Conservation (phyloP, 257 asterid species). For the Paraleonurus japonicus region DNA sequence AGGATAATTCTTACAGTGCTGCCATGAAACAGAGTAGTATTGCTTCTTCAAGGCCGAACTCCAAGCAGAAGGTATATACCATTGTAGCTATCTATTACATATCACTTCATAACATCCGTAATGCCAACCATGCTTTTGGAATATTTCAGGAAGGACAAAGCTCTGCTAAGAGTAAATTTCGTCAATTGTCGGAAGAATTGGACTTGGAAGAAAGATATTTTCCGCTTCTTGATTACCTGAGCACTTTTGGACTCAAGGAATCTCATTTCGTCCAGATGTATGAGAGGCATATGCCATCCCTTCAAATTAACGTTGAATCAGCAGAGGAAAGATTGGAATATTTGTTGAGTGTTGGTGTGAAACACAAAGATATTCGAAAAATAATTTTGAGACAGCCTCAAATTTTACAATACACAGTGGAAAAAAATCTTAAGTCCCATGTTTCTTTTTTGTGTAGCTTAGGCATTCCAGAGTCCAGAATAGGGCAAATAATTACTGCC, state of each 20-base stretch:
- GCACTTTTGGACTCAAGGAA: constrained; percentile 79
- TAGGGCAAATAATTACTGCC: constrained; percentile 80
- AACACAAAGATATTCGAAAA: constrained; percentile 72
- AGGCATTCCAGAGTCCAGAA: constrained; percentile 84
- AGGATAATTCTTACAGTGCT: constrained; percentile 19
- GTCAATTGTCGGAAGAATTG: constrained; percentile 62
- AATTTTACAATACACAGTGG: constrained; percentile 79
- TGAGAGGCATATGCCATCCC: constrained; percentile 94
- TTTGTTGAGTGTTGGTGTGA: constrained; percentile 79
- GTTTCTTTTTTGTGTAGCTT: constrained; percentile 67
- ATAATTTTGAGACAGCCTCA: constrained; percentile 92
- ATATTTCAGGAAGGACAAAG: constrained; percentile 49
- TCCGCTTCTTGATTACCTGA: constrained; percentile 82
- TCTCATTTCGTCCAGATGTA: constrained; percentile 83
- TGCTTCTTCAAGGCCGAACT: constrained; percentile 30
- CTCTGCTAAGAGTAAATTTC: constrained; percentile 42
- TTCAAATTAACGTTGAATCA: constrained; percentile 77
- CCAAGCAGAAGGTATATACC: constrained; percentile 44
- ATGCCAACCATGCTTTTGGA: constrained; percentile 15
- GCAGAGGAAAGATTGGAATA: constrained; percentile 78
- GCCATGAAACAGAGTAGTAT: constrained; percentile 21
- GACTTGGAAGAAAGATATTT: constrained; percentile 76
- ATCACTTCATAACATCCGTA: constrained; percentile 1
- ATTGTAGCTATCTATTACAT: constrained; percentile 19
- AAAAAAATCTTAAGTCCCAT: constrained; percentile 81